Conservation (phyloP, 2,329 filamentous ascomycete species). For the Chaetomium globosum region DNA sequence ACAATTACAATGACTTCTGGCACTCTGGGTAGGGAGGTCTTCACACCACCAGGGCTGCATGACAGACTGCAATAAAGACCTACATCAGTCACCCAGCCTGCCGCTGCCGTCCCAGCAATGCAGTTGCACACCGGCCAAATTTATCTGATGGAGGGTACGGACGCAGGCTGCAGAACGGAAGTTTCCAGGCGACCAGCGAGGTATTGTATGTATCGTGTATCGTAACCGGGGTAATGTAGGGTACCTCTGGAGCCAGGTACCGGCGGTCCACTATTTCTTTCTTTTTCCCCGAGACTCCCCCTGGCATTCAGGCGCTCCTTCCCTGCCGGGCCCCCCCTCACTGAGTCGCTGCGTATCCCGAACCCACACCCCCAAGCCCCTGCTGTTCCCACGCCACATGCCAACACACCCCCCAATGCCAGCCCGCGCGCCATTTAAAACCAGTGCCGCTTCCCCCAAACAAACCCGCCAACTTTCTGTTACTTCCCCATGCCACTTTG, state of each 20-base stretch:
- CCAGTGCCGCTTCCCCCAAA: conserved; percentile 37
- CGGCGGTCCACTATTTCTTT: conserved; percentile 28
- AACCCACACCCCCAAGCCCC: conserved; percentile 24
- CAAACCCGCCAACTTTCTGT: conserved; percentile 33
- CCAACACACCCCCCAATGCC: conserved; percentile 27
- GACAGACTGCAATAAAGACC: conserved; percentile 29
- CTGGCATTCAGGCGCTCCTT: conserved; percentile 33
- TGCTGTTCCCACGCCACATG: conserved; percentile 35
- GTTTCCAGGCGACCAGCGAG: conserved; percentile 24
- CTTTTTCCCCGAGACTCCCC: conserved; percentile 35
- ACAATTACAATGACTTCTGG: background rate
- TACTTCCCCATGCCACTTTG: conserved; percentile 36
- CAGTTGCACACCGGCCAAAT: conserved; percentile 32
- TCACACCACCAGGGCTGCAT: background rate
- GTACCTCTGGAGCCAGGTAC: conserved; percentile 32
- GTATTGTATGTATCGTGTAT: conserved; percentile 27
- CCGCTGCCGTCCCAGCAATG: conserved; percentile 18
- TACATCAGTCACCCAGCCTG: conserved; percentile 3
- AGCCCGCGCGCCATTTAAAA: conserved; percentile 39
- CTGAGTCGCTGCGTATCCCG: conserved; percentile 35
- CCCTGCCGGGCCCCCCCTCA: conserved; percentile 27
- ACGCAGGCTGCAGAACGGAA: conserved; percentile 26
- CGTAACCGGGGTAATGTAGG: conserved; percentile 22
- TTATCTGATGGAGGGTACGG: conserved; percentile 28
- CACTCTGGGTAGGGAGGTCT: background rate